Percentiles rank a stretch among this genome's conserved stretches.
Conservation (phyloP, 2,329 filamentous ascomycete species). For the Colletotrichum neosansevieriae region DNA sequence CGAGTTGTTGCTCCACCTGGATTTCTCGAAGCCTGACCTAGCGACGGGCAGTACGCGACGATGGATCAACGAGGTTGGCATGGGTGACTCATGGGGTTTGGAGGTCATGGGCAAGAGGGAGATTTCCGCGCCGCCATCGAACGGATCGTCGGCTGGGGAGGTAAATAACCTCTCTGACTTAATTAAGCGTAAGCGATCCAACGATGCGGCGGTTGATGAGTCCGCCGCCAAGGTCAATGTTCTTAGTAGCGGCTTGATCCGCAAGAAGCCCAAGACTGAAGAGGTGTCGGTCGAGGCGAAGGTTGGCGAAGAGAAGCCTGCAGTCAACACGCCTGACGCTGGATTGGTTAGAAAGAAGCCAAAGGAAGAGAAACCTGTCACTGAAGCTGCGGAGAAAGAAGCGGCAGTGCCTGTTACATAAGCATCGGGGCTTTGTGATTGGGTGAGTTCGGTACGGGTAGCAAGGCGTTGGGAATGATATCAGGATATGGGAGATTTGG, state of each 20-base stretch:
- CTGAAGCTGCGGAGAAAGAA: neutral
- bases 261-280: constrained; percentile 68
- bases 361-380: constrained; percentile 46
- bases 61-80: constrained; percentile 77
- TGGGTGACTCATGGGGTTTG: constrained; percentile 65
- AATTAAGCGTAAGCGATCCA: constrained; percentile 60
- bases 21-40: constrained; percentile 76
- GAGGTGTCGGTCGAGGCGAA: constrained; percentile 32
- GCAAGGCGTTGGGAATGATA: constrained; percentile 15
- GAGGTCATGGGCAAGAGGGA: constrained; percentile 60
- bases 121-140: constrained; percentile 36
- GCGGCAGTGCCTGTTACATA: neutral
- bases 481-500: neutral
- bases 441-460: neutral
- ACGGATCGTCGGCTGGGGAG: constrained; percentile 30
- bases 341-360: constrained; percentile 62
- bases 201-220: constrained; percentile 41
- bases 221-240: constrained; percentile 55
- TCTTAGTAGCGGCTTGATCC: constrained; percentile 61
- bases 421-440: neutral
- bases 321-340: constrained; percentile 56
- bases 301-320: neutral
- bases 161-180: constrained; percentile 64
- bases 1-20: constrained; percentile 78
- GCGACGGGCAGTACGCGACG: constrained; percentile 74